phyloP scores from a whole-genome alignment of 805 yeast species.

The Monosporozyma aerobia region DNA sequence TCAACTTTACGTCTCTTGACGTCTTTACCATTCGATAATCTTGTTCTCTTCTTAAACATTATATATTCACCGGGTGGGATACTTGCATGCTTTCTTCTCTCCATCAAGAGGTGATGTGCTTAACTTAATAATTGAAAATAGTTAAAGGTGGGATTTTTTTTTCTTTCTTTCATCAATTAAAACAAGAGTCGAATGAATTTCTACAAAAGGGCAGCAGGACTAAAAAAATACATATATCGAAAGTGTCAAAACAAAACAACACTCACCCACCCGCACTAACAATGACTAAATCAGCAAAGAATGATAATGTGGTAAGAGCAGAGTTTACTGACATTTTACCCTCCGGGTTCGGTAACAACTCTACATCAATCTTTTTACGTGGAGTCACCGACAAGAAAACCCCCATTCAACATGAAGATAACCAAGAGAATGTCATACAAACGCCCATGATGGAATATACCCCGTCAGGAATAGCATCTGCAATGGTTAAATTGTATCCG shows the following conservation, averaged over 20 bases:
- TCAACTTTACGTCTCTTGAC: conserved; percentile 11
- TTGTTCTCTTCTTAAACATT: conserved; percentile 23
- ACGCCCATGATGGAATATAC: conserved; percentile 82
- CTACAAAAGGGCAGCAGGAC: no score
- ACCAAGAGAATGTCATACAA: conserved; percentile 25
- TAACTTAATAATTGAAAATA: no score
- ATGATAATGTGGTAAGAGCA: background rate
- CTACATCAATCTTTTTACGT: conserved; percentile 19
- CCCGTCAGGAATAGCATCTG: conserved; percentile 83
- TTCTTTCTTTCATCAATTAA: no score
- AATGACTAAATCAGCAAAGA: background rate
- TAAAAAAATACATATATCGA: no score
- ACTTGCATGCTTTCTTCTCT: no score
- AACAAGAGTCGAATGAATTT: no score
- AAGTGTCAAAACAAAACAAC: no score
- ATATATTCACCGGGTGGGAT: no score
- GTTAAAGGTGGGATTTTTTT: no score
- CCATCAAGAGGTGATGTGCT: no score
- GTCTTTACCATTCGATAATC: conserved; percentile 3
- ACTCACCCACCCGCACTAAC: no score
- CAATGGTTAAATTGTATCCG: conserved; percentile 76
- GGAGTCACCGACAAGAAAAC: background rate
- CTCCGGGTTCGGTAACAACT: conserved; percentile 20
- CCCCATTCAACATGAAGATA: background rate
- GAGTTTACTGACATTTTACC: background rate